Conservation (phyloP, 352 stramenopile genomes). For the Globisporangium emineosum region DNA sequence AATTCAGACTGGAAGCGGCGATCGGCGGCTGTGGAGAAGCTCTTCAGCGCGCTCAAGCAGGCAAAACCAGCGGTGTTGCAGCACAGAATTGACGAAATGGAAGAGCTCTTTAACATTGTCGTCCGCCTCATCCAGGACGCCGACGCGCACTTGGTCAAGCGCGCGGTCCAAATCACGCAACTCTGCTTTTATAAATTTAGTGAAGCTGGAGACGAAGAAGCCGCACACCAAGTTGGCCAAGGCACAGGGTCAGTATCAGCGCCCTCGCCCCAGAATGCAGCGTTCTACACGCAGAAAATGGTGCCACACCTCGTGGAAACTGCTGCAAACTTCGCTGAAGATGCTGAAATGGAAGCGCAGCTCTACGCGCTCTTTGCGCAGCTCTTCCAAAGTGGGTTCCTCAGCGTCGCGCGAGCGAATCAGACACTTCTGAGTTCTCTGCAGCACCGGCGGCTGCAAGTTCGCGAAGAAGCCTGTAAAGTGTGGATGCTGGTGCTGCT, state of each 20-base stretch:
- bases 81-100: conserved; percentile 21
- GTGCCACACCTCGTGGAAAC: conserved; percentile 51
- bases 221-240: not conserved
- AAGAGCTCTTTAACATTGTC: conserved; percentile 43
- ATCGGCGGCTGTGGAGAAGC: conserved; percentile 49
- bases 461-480: conserved; percentile 58
- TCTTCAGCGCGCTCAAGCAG: conserved; percentile 40
- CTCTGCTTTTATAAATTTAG: conserved; percentile 49
- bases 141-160: conserved; percentile 64
- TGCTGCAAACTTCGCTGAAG: conserved; percentile 51
- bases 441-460: conserved; percentile 47
- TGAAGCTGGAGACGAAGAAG: conserved; percentile 10
- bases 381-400: conserved; percentile 30
- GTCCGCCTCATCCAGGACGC: conserved; percentile 58
- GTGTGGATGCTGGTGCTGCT: conserved; percentile 59
- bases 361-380: conserved; percentile 30
- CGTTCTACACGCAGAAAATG: conserved; percentile 40
- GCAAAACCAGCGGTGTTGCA: conserved; percentile 21
- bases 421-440: conserved; percentile 32
- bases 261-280: not conserved
- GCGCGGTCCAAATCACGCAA: conserved; percentile 55
- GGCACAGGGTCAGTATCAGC: not conserved
- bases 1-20: conserved; percentile 77
- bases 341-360: conserved; percentile 41
- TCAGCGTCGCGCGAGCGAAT: conserved; percentile 21